These are phyloP conservation scores for Fusarium sp. DNA, from an alignment of 2,329 filamentous ascomycete species.

Conservation along the genomic window DNA sequence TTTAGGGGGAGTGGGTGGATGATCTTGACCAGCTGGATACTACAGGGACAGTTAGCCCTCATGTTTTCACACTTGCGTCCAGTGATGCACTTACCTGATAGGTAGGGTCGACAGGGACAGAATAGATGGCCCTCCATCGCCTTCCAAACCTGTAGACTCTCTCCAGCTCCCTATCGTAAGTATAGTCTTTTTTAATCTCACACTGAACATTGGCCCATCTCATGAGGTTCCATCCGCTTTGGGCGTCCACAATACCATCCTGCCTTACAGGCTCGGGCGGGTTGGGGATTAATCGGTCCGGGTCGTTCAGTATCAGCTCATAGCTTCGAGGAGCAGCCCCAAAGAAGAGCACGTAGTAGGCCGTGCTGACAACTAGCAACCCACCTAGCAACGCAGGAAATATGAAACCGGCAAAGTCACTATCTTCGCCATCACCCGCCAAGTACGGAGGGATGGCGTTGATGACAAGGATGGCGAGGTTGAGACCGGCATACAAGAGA, in stretches of 20 bases:
- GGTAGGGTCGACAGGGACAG: background rate
- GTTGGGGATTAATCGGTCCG: background rate
- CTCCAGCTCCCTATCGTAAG: background rate
- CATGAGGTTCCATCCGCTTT: background rate
- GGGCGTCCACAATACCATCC: background rate
- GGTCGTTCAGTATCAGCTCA: background rate
- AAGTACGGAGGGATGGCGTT: background rate
- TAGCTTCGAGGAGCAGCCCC: background rate
- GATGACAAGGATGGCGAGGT: background rate
- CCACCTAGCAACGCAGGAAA: background rate
- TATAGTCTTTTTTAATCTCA: background rate
- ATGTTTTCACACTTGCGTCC: background rate
- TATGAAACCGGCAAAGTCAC: background rate
- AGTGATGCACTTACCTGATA: background rate
- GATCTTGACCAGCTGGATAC: background rate
- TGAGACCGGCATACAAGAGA: background rate
- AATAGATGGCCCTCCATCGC: background rate
- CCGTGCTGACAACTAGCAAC: background rate
- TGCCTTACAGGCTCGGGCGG: background rate
- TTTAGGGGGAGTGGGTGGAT: accelerated
- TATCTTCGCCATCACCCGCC: background rate
- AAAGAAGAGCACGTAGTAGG: background rate
- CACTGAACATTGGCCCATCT: background rate
- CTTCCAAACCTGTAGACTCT: background rate
- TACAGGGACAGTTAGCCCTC: background rate